Percentiles rank a stretch among this genome's conserved stretches.
phyloP scores from a whole-genome alignment of 169 alveolate species.

The Cyclospora cayetanensis region DNA sequence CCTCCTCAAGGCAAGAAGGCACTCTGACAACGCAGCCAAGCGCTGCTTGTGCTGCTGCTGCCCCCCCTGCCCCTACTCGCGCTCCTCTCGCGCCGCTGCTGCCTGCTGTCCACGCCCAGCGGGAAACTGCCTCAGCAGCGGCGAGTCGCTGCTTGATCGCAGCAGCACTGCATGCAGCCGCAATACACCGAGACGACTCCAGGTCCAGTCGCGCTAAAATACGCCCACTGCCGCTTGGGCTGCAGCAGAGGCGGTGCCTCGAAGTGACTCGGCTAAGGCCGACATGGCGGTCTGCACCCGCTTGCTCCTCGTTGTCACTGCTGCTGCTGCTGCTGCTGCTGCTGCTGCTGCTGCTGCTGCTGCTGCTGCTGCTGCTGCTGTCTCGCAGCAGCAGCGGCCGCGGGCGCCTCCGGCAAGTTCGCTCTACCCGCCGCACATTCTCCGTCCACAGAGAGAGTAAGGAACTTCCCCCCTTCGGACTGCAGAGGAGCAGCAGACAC shows the following conservation, averaged over 20 bases:
- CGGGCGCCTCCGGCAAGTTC: background rate
- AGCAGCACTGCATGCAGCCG: constrained; percentile 1
- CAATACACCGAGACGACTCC: background rate
- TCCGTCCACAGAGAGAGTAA: background rate
- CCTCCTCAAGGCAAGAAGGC: background rate
- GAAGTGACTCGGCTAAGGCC: background rate
- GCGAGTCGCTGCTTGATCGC: constrained; percentile 26
- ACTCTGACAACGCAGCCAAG: background rate
- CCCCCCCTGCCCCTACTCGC: background rate
- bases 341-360: constrained; percentile 59
- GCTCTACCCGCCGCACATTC: background rate
- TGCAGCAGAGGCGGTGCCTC: background rate
- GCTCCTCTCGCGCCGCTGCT: background rate
- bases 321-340: background rate
- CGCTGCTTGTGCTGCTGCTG: background rate
- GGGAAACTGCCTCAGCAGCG: constrained; percentile 9
- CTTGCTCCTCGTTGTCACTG: background rate
- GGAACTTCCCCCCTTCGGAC: background rate
- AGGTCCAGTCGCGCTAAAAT: background rate
- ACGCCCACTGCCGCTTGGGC: background rate
- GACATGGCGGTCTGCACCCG: background rate
- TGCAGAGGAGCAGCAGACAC: background rate
- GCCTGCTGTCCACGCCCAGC: background rate
- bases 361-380: constrained; percentile 62
- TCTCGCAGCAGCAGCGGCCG: constrained; percentile 12